phyloP scores from a whole-genome alignment of 2,329 filamentous ascomycete species.

The Periconia macrospinosa region DNA sequence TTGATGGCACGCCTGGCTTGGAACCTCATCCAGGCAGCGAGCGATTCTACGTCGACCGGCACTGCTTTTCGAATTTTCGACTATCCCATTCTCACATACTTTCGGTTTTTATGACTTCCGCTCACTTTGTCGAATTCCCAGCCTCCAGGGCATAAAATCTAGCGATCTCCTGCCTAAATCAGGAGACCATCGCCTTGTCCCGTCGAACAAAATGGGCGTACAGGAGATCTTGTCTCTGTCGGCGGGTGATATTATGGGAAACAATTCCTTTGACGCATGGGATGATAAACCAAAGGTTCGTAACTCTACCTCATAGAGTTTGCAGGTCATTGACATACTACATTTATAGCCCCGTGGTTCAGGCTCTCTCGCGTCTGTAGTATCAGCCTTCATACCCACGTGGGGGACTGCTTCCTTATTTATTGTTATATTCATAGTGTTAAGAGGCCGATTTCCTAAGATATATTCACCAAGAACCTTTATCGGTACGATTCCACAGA shows the following conservation, averaged over 20 bases:
- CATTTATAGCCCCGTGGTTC: conserved; percentile 28
- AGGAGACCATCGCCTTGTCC: not conserved
- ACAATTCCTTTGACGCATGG: conserved; percentile 8
- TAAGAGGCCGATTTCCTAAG: conserved; percentile 47
- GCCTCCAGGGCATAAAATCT: not conserved
- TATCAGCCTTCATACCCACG: conserved; percentile 40
- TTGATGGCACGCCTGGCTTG: not conserved
- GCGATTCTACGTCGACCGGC: no score
- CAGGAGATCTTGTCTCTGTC: conserved; percentile 6
- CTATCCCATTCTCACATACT: no score
- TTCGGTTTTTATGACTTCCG: not conserved
- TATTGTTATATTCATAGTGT: conserved; percentile 41
- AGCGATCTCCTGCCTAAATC: not conserved
- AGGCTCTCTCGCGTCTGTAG: conserved; percentile 32
- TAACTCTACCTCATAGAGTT: not conserved
- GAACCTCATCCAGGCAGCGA: no score
- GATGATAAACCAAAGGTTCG: conserved; percentile 15
- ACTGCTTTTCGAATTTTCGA: no score
- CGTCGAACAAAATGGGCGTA: conserved; percentile 5
- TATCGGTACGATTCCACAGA: conserved; percentile 46
- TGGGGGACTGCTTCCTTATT: conserved; percentile 33
- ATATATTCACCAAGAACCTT: conserved; percentile 51
- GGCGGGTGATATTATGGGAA: not conserved
- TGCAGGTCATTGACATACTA: conserved; percentile 10
- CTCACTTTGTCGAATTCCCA: not conserved